Conservation (phyloP, 2,329 filamentous ascomycete species). For the Arthrinium phaeospermum region DNA sequence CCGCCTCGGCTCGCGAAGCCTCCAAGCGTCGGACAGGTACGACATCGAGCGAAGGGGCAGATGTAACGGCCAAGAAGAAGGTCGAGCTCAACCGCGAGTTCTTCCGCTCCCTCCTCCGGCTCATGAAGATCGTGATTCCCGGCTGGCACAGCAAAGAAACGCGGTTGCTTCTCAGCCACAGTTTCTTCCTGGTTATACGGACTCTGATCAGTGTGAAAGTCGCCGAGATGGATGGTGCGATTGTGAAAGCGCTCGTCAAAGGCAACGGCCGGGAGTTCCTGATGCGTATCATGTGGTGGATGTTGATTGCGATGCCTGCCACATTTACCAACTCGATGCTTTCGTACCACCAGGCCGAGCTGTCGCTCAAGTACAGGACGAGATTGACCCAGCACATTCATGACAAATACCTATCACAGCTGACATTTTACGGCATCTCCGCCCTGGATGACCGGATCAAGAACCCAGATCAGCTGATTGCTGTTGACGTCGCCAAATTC, state of each 20-base stretch:
- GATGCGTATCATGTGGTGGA: constrained; percentile 93
- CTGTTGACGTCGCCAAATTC: constrained; percentile 95
- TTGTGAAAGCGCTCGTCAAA: constrained; percentile 91
- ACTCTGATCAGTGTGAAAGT: constrained; percentile 96
- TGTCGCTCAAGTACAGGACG: constrained; percentile 90
- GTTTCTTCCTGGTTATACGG: constrained; percentile 86
- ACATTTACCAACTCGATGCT: constrained; percentile 99
- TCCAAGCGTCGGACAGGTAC: constrained; percentile 60
- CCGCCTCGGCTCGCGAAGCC: constrained; percentile 73
- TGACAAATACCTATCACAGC: constrained; percentile 92
- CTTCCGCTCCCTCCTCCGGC: constrained; percentile 73
- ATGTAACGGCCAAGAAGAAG: constrained; percentile 58
- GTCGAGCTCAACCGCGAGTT: constrained; percentile 91
- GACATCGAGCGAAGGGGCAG: constrained; percentile 48
- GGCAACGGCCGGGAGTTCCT: constrained; percentile 91
- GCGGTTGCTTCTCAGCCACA: constrained; percentile 85
- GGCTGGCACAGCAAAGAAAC: constrained; percentile 90
- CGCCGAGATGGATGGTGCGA: constrained; percentile 89
- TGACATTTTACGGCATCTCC: constrained; percentile 97
- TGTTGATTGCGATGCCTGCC: constrained; percentile 92
- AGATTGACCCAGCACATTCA: constrained; percentile 94
- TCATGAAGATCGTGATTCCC: constrained; percentile 88
- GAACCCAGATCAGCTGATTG: constrained; percentile 96
- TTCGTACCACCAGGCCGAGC: constrained; percentile 94
- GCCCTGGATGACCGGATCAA: constrained; percentile 97